phyloP scores from a whole-genome alignment of 257 asterid species.

The Solanum gracilifrons region DNA sequence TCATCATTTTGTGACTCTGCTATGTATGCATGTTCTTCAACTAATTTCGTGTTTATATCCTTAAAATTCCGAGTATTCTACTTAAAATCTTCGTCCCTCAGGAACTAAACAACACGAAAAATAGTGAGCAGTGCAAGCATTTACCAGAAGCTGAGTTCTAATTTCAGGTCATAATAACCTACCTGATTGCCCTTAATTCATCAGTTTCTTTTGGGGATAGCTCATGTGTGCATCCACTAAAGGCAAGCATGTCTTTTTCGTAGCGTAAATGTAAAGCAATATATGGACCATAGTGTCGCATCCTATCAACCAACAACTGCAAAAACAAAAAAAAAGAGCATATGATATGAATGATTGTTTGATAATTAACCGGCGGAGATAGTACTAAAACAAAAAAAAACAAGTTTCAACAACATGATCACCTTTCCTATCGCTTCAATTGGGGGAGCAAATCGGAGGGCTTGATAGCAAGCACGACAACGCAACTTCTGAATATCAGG shows the following conservation, averaged over 20 bases:
- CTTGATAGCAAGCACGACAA: slow-evolving; percentile 86
- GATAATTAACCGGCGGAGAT: background rate
- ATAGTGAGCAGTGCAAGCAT: background rate
- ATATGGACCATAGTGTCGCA: slow-evolving; percentile 63
- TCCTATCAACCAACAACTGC: slow-evolving; percentile 80
- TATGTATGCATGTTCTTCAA: background rate
- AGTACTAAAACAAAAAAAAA: background rate
- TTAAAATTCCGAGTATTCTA: background rate
- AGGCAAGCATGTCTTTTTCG: slow-evolving; percentile 97
- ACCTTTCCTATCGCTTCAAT: slow-evolving; percentile 94
- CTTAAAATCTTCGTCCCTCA: background rate
- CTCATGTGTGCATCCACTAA: slow-evolving; percentile 90
- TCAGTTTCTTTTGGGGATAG: slow-evolving; percentile 73
- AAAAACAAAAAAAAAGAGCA: background rate
- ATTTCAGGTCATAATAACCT: background rate
- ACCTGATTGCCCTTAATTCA: slow-evolving; percentile 78
- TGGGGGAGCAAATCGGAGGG: slow-evolving; percentile 71
- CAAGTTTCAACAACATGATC: background rate
- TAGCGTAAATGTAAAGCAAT: slow-evolving; percentile 87
- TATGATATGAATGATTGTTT: background rate
- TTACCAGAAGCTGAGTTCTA: background rate
- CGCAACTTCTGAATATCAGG: slow-evolving; percentile 82
- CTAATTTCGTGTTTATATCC: background rate
- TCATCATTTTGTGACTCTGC: background rate
- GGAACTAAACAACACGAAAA: background rate